phyloP scores from a whole-genome alignment of 2,329 filamentous ascomycete species.

The Trichoderma pleuroti region DNA sequence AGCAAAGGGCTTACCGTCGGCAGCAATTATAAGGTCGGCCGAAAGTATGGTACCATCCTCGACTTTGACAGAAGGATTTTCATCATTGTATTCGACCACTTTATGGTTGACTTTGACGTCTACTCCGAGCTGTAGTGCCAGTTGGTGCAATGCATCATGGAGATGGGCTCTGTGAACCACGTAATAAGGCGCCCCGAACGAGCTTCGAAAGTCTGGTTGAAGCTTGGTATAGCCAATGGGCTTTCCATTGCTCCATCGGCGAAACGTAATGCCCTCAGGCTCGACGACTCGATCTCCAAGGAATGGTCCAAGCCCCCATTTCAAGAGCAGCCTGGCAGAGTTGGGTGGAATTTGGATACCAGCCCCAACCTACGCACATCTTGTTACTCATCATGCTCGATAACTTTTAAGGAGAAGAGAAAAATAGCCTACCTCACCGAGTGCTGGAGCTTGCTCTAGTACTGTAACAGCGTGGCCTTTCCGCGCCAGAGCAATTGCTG shows the following conservation, averaged over 20 bases:
- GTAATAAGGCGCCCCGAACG: conserved; percentile 32
- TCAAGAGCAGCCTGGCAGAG: conserved; percentile 28
- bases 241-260: conserved; percentile 30
- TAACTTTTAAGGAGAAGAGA: rapidly evolving
- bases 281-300: conserved; percentile 23
- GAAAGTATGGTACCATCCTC: conserved; percentile 24
- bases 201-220: conserved; percentile 27
- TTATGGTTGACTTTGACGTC: conserved; percentile 26
- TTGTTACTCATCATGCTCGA: neutral
- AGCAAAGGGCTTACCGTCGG: conserved; percentile 30
- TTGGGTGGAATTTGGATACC: conserved; percentile 36
- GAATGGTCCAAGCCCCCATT: conserved; percentile 30
- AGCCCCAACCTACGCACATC: conserved; percentile 26
- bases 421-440: conserved; percentile 36
- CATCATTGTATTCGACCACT: conserved; percentile 26
- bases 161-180: conserved; percentile 38
- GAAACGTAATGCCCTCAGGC: conserved; percentile 28
- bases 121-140: conserved; percentile 28
- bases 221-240: conserved; percentile 32
- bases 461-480: conserved; percentile 38
- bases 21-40: conserved; percentile 36
- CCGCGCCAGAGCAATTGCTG: conserved; percentile 36
- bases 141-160: conserved; percentile 30
- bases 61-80: conserved; percentile 24
- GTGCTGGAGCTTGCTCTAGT: conserved; percentile 37